Conservation (phyloP, 257 asterid species). For the Orobanche coerulescens region DNA sequence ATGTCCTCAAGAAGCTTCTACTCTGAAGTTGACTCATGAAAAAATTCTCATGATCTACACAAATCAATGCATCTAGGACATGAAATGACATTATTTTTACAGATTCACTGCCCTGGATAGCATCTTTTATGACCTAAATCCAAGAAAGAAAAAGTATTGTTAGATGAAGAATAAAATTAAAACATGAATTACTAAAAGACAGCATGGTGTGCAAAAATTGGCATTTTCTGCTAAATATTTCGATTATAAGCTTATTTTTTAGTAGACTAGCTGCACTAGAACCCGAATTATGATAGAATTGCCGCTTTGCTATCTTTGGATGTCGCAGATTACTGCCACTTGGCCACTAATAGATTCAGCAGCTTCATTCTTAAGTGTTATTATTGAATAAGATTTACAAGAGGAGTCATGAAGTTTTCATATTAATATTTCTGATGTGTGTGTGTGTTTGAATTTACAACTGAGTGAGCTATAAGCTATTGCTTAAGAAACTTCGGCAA, state of each 20-base stretch:
- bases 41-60: slow-evolving; percentile 79
- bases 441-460: too few species aligned
- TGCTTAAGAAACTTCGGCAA: background rate
- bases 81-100: slow-evolving; percentile 69
- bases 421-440: background rate
- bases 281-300: background rate
- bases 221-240: background rate
- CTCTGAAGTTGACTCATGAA: slow-evolving; percentile 86
- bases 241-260: too few species aligned
- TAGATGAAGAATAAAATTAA: background rate
- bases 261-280: too few species aligned
- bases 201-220: background rate
- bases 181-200: background rate
- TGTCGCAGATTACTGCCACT: background rate
- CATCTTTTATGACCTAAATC: slow-evolving; percentile 74
- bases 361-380: background rate
- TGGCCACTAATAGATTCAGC: background rate
- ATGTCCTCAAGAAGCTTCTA: slow-evolving; percentile 82
- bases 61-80: slow-evolving; percentile 72
- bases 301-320: background rate
- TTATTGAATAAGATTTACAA: background rate
- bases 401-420: background rate
- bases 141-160: slow-evolving; percentile 10
- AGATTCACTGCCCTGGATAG: slow-evolving; percentile 84
- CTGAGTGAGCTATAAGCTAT: background rate